Percentiles rank a stretch among this genome's conserved stretches.
These are phyloP conservation scores for Teunomyces cretensis DNA, from an alignment of 805 yeast genomes.

Conservation along the genomic window DNA sequence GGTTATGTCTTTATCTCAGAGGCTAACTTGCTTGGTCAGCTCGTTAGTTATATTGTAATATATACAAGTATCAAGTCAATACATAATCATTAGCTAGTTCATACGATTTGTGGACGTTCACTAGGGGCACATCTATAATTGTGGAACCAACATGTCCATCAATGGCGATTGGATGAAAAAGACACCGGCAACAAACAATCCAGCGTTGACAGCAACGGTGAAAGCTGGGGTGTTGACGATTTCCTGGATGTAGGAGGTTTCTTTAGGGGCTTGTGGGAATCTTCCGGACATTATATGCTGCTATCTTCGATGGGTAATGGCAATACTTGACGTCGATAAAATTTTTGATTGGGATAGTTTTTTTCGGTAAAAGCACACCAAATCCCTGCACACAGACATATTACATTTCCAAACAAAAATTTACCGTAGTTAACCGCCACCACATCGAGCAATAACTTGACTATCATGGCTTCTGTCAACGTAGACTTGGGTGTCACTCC, in stretches of 20 bases:
- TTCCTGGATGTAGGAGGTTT: constrained; percentile 43
- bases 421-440: background rate
- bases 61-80: constrained; percentile 5
- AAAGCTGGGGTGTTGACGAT: constrained; percentile 64
- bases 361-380: background rate
- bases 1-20: background rate
- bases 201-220: constrained; percentile 62
- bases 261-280: constrained; percentile 20
- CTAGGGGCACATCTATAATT: constrained; percentile 36
- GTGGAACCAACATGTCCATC: constrained; percentile 82
- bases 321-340: constrained; percentile 1
- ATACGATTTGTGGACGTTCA: background rate
- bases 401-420: background rate
- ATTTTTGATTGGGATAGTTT: background rate
- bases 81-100: constrained; percentile 4
- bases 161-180: constrained; percentile 74
- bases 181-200: constrained; percentile 69
- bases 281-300: constrained; percentile 10
- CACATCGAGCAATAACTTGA: background rate
- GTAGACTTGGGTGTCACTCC: constrained; percentile 40
- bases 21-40: background rate
- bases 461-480: constrained; percentile 22
- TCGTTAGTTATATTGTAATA: constrained; percentile 3
- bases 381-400: background rate
- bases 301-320: background rate